Evolutionary conservation across 345 rosid species (phyloP).

Genomic region (Jatropha curcas): DNA sequence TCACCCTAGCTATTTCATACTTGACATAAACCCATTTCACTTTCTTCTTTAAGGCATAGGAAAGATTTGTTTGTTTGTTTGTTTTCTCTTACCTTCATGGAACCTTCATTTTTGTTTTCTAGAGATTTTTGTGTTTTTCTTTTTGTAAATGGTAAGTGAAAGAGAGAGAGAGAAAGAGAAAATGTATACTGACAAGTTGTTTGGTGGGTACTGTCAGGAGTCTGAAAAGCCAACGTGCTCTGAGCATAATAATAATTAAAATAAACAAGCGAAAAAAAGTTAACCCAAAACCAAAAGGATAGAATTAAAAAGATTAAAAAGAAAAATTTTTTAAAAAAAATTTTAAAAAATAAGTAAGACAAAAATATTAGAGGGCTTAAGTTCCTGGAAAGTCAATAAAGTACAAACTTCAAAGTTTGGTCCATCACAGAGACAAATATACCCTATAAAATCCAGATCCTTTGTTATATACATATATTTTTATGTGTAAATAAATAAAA

Average conservation of each 20-base stretch:
- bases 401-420: conserved; percentile 23
- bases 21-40: conserved; percentile 1
- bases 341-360: conserved; percentile 29
- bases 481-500: neutral
- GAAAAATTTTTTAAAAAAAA: neutral
- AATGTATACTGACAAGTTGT: conserved; percentile 19
- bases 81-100: conserved; percentile 28
- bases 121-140: conserved; percentile 15
- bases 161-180: neutral
- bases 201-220: conserved; percentile 37
- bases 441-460: conserved; percentile 6
- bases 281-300: conserved; percentile 20
- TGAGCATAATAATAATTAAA: conserved; percentile 23
- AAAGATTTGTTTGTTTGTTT: conserved; percentile 26
- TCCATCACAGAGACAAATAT: conserved; percentile 35
- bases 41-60: conserved; percentile 21
- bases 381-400: conserved; percentile 41
- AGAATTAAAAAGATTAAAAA: neutral
- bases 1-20: neutral
- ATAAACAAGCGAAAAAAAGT: neutral
- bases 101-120: conserved; percentile 48
- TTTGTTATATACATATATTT: too few relatives aligned
- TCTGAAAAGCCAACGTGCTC: conserved; percentile 54
- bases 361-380: conserved; percentile 27
- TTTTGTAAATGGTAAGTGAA: neutral